A percentile compares a stretch with the other conserved stretches of the same genome.
Evolutionary conservation across 805 yeast genomes (phyloP).

Genomic region (Komagataella populi): DNA sequence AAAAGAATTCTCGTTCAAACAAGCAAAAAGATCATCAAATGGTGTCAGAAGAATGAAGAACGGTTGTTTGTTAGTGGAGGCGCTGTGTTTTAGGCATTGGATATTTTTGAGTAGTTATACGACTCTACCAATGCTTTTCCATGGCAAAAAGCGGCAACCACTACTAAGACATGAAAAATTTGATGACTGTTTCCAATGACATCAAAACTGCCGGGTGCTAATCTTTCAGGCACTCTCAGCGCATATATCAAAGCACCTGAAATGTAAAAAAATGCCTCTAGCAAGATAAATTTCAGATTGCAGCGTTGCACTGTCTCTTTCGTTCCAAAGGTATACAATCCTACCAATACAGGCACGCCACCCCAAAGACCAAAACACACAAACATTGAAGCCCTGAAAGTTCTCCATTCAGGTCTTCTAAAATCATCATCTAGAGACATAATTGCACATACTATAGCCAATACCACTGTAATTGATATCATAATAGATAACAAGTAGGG

Average conservation of each 20-base stretch:
- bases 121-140: constrained; percentile 46
- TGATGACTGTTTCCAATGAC: constrained; percentile 76
- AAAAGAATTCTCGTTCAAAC: constrained; percentile 45
- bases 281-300: constrained; percentile 45
- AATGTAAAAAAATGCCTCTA: constrained; percentile 67
- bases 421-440: constrained; percentile 56
- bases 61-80: constrained; percentile 68
- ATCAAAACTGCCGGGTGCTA: constrained; percentile 51
- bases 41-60: constrained; percentile 66
- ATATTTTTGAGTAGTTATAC: constrained; percentile 16
- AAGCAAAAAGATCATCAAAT: constrained; percentile 50
- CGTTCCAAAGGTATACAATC: constrained; percentile 34
- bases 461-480: constrained; percentile 27
- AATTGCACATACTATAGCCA: constrained; percentile 51
- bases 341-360: constrained; percentile 50
- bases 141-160: constrained; percentile 65
- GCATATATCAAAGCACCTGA: constrained; percentile 75
- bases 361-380: constrained; percentile 73
- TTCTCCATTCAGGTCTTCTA: constrained; percentile 58
- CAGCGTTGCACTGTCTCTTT: constrained; percentile 33
- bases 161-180: constrained; percentile 67
- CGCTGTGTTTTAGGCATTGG: constrained; percentile 32
- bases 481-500: constrained; percentile 21
- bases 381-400: constrained; percentile 67
- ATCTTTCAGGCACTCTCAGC: constrained; percentile 62